phyloP scores from a whole-genome alignment of 2,329 filamentous ascomycete genomes.

The Aspergillus jensenii region DNA sequence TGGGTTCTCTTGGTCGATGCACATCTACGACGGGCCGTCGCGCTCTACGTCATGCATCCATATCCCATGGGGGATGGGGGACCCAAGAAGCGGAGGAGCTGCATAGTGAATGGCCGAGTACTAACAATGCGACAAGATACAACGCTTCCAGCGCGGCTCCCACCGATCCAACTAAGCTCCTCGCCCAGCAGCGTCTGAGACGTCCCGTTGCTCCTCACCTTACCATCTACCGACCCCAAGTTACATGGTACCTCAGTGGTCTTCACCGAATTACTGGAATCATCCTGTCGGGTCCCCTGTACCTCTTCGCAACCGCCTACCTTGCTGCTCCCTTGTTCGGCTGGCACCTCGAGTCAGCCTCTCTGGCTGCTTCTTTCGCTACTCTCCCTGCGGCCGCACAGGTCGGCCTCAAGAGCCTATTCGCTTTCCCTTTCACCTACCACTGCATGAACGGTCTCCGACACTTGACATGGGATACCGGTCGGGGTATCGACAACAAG shows the following conservation, averaged over 20 bases:
- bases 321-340: slow-evolving; percentile 74
- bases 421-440: slow-evolving; percentile 67
- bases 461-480: slow-evolving; percentile 70
- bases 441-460: slow-evolving; percentile 69
- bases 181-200: slow-evolving; percentile 74
- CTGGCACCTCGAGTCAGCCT: slow-evolving; percentile 66
- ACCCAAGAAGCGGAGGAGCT: background rate
- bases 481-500: slow-evolving; percentile 61
- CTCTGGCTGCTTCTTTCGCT: slow-evolving; percentile 64
- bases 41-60: slow-evolving; percentile 29
- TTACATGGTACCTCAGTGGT: slow-evolving; percentile 77
- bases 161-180: slow-evolving; percentile 54
- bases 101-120: background rate
- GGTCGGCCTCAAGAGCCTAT: slow-evolving; percentile 56
- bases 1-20: background rate
- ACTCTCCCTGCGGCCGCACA: slow-evolving; percentile 61
- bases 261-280: slow-evolving; percentile 84
- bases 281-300: slow-evolving; percentile 69
- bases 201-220: slow-evolving; percentile 86
- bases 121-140: slow-evolving; percentile 25
- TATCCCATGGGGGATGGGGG: background rate
- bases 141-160: slow-evolving; percentile 30
- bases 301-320: slow-evolving; percentile 79
- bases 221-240: slow-evolving; percentile 78
- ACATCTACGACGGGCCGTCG: background rate